phyloP scores from a whole-genome alignment of 768 basidiomycete species.

The Pleurotus sapidus region DNA sequence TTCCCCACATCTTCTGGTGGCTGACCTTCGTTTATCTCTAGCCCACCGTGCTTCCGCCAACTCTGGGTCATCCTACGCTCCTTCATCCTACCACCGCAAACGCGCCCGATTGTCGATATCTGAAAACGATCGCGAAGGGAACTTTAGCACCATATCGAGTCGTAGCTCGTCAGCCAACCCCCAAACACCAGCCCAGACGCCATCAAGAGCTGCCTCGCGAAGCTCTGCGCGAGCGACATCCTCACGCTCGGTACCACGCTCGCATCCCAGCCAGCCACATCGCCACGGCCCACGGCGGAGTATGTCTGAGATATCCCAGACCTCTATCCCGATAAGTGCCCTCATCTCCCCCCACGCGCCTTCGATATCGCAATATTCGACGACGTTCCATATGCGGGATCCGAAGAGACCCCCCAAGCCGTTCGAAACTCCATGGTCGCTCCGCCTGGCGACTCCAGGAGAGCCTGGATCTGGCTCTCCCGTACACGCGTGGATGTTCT shows the following conservation, averaged over 20 bases:
- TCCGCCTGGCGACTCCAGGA: conserved; percentile 41
- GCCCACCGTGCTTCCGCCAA: conserved; percentile 52
- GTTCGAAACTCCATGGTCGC: conserved; percentile 59
- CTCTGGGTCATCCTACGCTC: conserved; percentile 52
- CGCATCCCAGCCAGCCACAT: conserved; percentile 17
- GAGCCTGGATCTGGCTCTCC: conserved; percentile 40
- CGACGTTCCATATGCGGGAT: conserved; percentile 78
- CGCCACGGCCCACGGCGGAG: conserved; percentile 28
- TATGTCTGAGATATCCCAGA: conserved; percentile 61
- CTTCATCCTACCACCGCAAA: conserved; percentile 73
- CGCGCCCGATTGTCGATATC: conserved; percentile 55
- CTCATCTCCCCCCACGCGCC: conserved; percentile 78
- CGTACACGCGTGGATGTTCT: conserved; percentile 76
- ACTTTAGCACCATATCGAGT: background rate
- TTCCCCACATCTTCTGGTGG: conserved; percentile 12
- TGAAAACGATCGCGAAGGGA: conserved; percentile 25
- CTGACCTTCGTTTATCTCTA: conserved; percentile 17
- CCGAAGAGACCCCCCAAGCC: conserved; percentile 63
- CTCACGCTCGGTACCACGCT: conserved; percentile 15
- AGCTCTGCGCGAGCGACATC: conserved; percentile 32
- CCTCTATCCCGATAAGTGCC: conserved; percentile 79
- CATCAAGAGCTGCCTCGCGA: conserved; percentile 31
- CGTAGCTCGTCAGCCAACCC: conserved; percentile 18
- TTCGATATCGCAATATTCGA: conserved; percentile 51
- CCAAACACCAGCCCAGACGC: conserved; percentile 20